A percentile compares a stretch with the other conserved stretches of the same genome.
phyloP scores from a whole-genome alignment of 306 rosid genomes.

The Prosopis cineraria region DNA sequence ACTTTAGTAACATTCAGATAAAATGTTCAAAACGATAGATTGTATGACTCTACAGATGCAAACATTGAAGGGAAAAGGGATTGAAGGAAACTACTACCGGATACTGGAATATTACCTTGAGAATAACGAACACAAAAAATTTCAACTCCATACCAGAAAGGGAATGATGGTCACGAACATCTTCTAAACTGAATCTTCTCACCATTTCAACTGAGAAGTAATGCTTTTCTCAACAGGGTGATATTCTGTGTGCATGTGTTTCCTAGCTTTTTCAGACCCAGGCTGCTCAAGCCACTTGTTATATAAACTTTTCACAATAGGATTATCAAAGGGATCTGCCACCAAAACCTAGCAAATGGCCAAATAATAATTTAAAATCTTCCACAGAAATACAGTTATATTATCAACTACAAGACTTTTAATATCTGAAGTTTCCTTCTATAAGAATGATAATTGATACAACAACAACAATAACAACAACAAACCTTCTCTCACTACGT shows the following conservation, averaged over 20 bases:
- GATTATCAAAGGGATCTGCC: slow-evolving; percentile 71
- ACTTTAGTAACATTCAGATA: too few relatives aligned
- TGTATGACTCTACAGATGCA: slow-evolving; percentile 49
- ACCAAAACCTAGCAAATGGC: slow-evolving; percentile 51
- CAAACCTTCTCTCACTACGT: too few relatives aligned
- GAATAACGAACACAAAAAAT: slow-evolving; percentile 18
- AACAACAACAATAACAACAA: too few relatives aligned
- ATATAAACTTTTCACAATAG: slow-evolving; percentile 59
- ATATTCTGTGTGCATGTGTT: slow-evolving; percentile 74
- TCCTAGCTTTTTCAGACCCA: slow-evolving; percentile 89
- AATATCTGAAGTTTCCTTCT: background rate
- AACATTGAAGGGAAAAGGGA: slow-evolving; percentile 29
- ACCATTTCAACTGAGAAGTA: slow-evolving; percentile 93
- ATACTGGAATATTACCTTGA: slow-evolving; percentile 24
- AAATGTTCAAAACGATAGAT: slow-evolving; percentile 51
- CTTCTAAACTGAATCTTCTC: slow-evolving; percentile 30
- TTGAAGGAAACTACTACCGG: background rate
- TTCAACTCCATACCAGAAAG: slow-evolving; percentile 1
- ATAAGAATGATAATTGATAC: background rate
- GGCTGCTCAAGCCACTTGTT: slow-evolving; percentile 86
- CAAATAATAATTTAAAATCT: background rate
- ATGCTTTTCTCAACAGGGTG: slow-evolving; percentile 85
- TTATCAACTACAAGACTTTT: slow-evolving; percentile 9
- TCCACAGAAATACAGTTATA: slow-evolving; percentile 14
- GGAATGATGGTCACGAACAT: slow-evolving; percentile 23